Evolutionary conservation across 1,284 basidiomycete species (phyloP).

Genomic region (Takashimella tepidaria): DNA sequence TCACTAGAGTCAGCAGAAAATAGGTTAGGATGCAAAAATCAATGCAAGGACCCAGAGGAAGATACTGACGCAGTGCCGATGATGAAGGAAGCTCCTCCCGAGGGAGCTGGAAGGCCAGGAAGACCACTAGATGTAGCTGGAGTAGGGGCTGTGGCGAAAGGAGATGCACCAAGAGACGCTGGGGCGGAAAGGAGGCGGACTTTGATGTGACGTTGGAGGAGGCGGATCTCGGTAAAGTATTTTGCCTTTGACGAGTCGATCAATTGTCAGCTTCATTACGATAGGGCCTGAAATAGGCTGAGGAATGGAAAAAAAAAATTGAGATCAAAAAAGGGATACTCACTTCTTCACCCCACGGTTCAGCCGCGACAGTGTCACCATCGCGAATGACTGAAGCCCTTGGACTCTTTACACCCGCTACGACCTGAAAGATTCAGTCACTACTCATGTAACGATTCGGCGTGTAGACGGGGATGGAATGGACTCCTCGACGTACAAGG

Average conservation of each 20-base stretch:
- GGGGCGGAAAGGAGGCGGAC: conserved; percentile 85
- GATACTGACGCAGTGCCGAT: conserved; percentile 67
- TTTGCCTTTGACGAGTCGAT: conserved; percentile 77
- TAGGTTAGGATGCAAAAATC: too few relatives aligned
- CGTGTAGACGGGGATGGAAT: too few relatives aligned
- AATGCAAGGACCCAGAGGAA: conserved; percentile 31
- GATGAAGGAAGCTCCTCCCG: conserved; percentile 68
- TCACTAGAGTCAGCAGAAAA: too few relatives aligned
- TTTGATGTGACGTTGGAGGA: conserved; percentile 82
- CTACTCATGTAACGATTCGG: too few relatives aligned
- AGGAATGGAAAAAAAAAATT: too few relatives aligned
- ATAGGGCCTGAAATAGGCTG: too few relatives aligned
- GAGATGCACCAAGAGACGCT: conserved; percentile 65
- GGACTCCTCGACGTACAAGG: conserved; percentile 31
- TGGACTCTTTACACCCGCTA: conserved; percentile 80
- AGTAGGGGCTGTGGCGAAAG: conserved; percentile 61
- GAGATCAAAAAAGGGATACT: conserved; percentile 28
- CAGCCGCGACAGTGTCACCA: conserved; percentile 60
- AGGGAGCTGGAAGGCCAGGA: conserved; percentile 33
- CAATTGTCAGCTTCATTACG: conserved; percentile 8
- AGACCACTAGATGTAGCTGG: conserved; percentile 49
- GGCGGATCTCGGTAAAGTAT: conserved; percentile 87
- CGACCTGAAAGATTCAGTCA: conserved; percentile 46
- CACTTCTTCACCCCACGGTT: conserved; percentile 80
- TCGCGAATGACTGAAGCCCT: conserved; percentile 62